Evolutionary conservation across 495 filamentous ascomycete species (phyloP).

Genomic region (Aspergillus baeticus): DNA sequence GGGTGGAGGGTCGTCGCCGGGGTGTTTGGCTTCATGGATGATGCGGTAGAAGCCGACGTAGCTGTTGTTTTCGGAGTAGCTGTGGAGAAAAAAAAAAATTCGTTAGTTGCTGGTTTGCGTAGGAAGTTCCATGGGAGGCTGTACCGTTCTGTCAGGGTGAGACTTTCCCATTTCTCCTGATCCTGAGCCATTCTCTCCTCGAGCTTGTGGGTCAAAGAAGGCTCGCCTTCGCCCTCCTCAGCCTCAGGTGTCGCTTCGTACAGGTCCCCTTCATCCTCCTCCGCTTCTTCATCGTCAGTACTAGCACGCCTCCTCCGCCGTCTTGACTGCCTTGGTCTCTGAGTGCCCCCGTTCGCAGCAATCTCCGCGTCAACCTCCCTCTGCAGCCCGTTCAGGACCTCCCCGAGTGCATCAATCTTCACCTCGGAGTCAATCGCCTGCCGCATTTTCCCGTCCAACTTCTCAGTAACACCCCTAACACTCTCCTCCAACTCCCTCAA

Average conservation of each 20-base stretch:
- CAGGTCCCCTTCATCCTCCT: conserved; percentile 22
- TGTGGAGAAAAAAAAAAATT: conserved; percentile 10
- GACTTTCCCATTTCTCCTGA: conserved; percentile 28
- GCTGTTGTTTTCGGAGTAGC: conserved; percentile 73
- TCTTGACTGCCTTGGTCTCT: conserved; percentile 9
- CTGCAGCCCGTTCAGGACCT: conserved; percentile 28
- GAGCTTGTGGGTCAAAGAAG: conserved; percentile 27
- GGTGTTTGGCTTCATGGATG: conserved; percentile 74
- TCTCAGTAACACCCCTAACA: conserved; percentile 33
- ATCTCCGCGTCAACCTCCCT: conserved; percentile 22
- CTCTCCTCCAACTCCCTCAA: conserved; percentile 28
- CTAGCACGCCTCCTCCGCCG: conserved; percentile 7
- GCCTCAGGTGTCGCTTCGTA: conserved; percentile 27
- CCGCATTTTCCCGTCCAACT: conserved; percentile 40
- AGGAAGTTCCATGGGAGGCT: not conserved
- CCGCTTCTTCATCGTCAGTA: conserved; percentile 20
- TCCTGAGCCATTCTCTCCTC: conserved; percentile 28
- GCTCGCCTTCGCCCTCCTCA: conserved; percentile 17
- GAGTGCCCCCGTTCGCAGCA: not conserved
- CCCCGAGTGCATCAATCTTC: conserved; percentile 31
- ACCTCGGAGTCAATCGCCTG: conserved; percentile 38
- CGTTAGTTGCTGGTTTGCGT: not conserved
- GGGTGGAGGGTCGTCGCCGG: conserved; percentile 58
- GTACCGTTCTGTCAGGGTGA: conserved; percentile 42
- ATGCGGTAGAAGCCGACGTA: conserved; percentile 76